A percentile compares a stretch with the other conserved stretches of the same genome.
Evolutionary conservation across 164 flowering plant species (phyloP).

Genomic region (Saururus chinensis): DNA sequence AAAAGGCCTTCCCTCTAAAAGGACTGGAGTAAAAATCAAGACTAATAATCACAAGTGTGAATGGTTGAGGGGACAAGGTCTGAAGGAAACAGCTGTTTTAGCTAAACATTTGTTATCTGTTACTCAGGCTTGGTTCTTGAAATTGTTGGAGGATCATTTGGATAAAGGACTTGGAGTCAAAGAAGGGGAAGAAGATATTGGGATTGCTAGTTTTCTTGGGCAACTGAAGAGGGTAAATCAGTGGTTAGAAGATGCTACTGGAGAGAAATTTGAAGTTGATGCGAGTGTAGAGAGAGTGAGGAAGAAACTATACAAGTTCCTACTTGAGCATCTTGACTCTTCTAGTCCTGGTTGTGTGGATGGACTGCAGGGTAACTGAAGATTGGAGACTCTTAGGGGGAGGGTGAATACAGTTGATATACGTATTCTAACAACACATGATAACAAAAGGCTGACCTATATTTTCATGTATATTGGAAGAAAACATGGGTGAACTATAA

Average conservation of each 20-base stretch:
- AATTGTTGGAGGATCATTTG: constrained; percentile 39
- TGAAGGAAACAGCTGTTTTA: constrained; percentile 31
- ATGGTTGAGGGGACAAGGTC: constrained; percentile 19
- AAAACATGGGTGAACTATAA: too few relatives aligned
- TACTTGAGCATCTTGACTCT: constrained; percentile 42
- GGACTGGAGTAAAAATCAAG: constrained; percentile 10
- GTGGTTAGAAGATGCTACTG: constrained; percentile 44
- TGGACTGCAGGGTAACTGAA: neutral
- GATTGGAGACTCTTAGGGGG: neutral
- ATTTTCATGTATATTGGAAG: too few relatives aligned
- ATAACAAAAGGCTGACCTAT: neutral
- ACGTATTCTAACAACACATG: neutral
- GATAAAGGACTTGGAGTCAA: constrained; percentile 26
- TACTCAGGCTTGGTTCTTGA: constrained; percentile 49
- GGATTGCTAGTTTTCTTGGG: constrained; percentile 29
- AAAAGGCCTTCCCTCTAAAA: constrained; percentile 13
- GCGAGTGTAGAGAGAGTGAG: constrained; percentile 36
- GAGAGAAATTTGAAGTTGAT: constrained; percentile 21
- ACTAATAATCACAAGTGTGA: constrained; percentile 14
- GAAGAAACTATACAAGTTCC: constrained; percentile 42
- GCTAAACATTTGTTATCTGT: constrained; percentile 25
- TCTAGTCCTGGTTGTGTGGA: neutral
- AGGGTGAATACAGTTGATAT: neutral
- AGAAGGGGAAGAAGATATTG: constrained; percentile 13
- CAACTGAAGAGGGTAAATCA: constrained; percentile 50